phyloP scores from a whole-genome alignment of 371 early-diverging fungal species.

The Syncephalastrum monosporum region DNA sequence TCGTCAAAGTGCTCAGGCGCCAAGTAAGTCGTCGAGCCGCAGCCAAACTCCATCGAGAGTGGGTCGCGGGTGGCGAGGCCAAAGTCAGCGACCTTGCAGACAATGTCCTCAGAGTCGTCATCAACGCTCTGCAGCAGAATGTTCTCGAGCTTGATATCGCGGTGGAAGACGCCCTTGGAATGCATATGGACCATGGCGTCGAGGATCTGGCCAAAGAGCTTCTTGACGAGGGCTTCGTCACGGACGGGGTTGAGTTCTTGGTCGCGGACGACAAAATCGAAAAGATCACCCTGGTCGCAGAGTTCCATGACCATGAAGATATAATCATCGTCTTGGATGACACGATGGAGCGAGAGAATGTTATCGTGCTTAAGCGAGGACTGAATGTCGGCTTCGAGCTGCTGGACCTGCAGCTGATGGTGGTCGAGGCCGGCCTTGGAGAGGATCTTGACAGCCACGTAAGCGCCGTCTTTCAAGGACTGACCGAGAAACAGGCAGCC shows the following conservation, averaged over 20 bases:
- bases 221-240: conserved; percentile 38
- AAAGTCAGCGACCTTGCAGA: conserved; percentile 82
- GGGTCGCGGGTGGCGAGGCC: conserved; percentile 78
- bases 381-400: conserved; percentile 76
- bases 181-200: conserved; percentile 60
- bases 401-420: conserved; percentile 64
- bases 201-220: conserved; percentile 53
- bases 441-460: conserved; percentile 72
- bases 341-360: conserved; percentile 60
- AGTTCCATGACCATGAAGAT: conserved; percentile 65
- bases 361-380: conserved; percentile 62
- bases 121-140: conserved; percentile 51
- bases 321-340: conserved; percentile 51
- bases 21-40: conserved; percentile 73
- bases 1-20: conserved; percentile 68
- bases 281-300: conserved; percentile 64
- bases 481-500: conserved; percentile 62
- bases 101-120: conserved; percentile 36
- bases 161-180: conserved; percentile 59
- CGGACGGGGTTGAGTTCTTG: conserved; percentile 31
- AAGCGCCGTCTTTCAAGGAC: conserved; percentile 36
- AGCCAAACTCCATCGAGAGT: conserved; percentile 72
- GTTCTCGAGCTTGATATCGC: conserved; percentile 83
- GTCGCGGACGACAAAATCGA: conserved; percentile 56
- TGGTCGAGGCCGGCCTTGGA: conserved; percentile 62